phyloP scores from a whole-genome alignment of 306 rosid species.

The Prunus kanzakura region DNA sequence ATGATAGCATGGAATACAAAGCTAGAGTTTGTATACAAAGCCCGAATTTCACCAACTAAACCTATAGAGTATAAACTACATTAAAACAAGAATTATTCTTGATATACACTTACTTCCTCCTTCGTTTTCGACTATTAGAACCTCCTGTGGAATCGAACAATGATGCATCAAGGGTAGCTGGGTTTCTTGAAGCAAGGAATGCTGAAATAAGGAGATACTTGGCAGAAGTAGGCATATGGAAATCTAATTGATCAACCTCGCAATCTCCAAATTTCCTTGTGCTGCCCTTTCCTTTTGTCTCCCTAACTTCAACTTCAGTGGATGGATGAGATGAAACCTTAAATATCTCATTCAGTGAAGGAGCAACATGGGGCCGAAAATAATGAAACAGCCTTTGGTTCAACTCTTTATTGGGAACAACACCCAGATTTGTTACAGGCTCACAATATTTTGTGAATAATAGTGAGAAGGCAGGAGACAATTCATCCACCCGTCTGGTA shows the following conservation, averaged over 20 bases:
- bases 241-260: conserved; percentile 58
- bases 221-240: conserved; percentile 85
- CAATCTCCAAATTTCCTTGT: conserved; percentile 35
- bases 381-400: conserved; percentile 53
- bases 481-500: conserved; percentile 69
- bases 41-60: not conserved
- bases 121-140: conserved; percentile 65
- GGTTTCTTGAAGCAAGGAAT: conserved; percentile 94
- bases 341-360: conserved; percentile 73
- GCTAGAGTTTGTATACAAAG: not conserved
- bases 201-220: conserved; percentile 92
- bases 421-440: conserved; percentile 49
- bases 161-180: conserved; percentile 93
- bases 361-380: conserved; percentile 58
- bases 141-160: conserved; percentile 89
- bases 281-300: conserved; percentile 44
- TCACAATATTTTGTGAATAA: conserved; percentile 62
- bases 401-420: conserved; percentile 62
- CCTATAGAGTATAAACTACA: not conserved
- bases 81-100: conserved; percentile 8
- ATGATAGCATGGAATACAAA: not conserved
- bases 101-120: conserved; percentile 62
- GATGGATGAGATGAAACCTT: conserved; percentile 54
- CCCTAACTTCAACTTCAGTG: conserved; percentile 44
- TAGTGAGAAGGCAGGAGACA: conserved; percentile 56